A percentile compares a stretch with the other conserved stretches of the same genome.
Evolutionary conservation across 23 red algal genomes (phyloP).

Genomic region (Gracilaria vermiculophylla): DNA sequence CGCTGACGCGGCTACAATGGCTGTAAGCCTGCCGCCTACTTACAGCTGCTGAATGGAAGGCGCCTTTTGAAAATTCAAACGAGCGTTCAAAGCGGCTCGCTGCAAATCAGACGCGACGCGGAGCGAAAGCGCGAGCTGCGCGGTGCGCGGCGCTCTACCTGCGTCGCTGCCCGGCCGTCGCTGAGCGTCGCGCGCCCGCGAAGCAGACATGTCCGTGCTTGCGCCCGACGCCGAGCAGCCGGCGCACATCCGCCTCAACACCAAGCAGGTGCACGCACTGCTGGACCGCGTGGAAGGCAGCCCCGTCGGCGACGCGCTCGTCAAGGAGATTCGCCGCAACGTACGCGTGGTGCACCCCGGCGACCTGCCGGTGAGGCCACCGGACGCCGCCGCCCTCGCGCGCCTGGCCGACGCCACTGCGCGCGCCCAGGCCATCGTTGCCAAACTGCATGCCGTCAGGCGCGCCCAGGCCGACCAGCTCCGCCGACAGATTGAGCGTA

Average conservation of each 20-base stretch:
- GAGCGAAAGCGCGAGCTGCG: not conserved
- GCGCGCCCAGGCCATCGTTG: not conserved
- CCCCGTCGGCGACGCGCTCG: not conserved
- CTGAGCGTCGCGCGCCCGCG: no score
- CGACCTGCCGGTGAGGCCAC: not conserved
- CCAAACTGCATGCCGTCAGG: not conserved
- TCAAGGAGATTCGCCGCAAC: conserved; percentile 18
- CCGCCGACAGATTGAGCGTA: not conserved
- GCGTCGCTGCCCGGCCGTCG: no score
- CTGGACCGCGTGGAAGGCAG: not conserved
- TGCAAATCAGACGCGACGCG: no score
- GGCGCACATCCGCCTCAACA: not conserved
- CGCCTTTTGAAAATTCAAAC: not conserved
- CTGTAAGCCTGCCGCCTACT: not conserved
- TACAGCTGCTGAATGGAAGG: not conserved
- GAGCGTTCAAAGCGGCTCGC: no score
- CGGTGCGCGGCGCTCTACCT: no score
- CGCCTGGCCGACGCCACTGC: not conserved
- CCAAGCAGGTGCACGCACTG: not conserved
- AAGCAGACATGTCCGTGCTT: not conserved
- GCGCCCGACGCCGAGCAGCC: conserved; percentile 4
- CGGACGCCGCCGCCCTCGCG: not conserved
- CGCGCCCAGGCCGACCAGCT: not conserved
- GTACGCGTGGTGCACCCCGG: conserved; percentile 24
- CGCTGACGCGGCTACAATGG: not conserved